Evolutionary conservation across 2,329 filamentous ascomycete species (phyloP), one percentile per base, ranked within the genome.

Genomic region (Helotiales sp.): DNA sequence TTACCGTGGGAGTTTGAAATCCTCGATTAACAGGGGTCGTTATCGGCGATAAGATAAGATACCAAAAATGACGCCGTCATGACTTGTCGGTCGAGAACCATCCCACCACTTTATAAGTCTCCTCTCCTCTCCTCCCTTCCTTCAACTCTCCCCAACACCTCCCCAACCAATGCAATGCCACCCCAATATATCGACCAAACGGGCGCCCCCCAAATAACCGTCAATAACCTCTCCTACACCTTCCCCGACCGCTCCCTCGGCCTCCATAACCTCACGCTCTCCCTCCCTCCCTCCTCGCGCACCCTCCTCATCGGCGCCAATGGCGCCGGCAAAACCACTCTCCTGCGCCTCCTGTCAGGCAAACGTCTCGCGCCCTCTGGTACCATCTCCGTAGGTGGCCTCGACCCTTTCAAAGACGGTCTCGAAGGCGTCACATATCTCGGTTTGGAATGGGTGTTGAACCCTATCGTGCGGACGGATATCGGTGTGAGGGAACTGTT

Each of bases 401-500:
- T 93, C 58, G 96, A 99, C 80, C 96, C 96, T 8, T 99, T 99
- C 87, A 91, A 93, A 79, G 87, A 93, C 40, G 89, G 90, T 11
- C 88, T 97, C 30, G 92, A 97, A 80, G 96, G 96, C 69, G 95
- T 99, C 34, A 98, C 95, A 24, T 99, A 99, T 80, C 91, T 99
- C 7, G 96, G 96, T 0, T 88, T 97, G 0, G 96, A 99, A 84
- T 99, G 96, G 96, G 96, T 98, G 2, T 87, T 99, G 10, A 98
- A 98, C 83, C 93, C 92, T 58, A 97, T 98, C 75, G 96, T 98
- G 57, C 91, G 95, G 61, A 96, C 91, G 32, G 96, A 99, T 80
- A 97, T 99, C 73, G 93, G 93, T 67, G 95, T 99, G 3, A 87
- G 86, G 3, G 94, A 96, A 72, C 87, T 99, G 6, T 88, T 99